Base-by-base conservation (phyloP, 2,329 filamentous ascomycete genomes). In the Neopestalotiopsis sp. region DNA sequence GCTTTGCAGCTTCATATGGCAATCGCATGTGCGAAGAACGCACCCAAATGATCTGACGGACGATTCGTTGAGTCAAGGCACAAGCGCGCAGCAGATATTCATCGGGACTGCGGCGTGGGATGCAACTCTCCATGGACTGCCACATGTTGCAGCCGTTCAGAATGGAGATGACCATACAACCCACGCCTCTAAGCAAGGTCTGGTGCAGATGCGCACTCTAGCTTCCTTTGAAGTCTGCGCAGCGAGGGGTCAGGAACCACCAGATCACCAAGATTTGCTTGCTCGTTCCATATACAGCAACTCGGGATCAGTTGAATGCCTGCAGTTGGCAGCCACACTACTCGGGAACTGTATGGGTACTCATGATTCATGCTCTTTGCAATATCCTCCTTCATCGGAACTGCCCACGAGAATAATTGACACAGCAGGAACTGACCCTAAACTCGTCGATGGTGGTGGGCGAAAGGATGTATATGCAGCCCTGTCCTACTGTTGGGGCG, bases 141-240 rank as follows among this genome's bases (percentile, higher is more conserved):
- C 68, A 17, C 66, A 69, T 57, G n/a, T 67, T 42, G 30, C 56
- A 14, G 61, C 56, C n/a, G 45, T 59, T 53, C 65, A 65, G 61
- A 14, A 65, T 5, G 53, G 68, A 45, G 59, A 67, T 57, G 64
- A 59, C 49, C 49, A 56, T 24, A 24, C 17, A 10, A 24, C 6
- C 49, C 49, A 24, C 49, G 24, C 5, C 24, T 56, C 49, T 14
- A 56, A 56, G 49, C 24, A 38, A 38, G 34, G 34, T 5, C 34
- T 56, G 38, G 59, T 61, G 6, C 59, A 40, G 14, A 28, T 65
- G 10, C 65, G 68, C 53, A 63, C 65, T 64, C 28, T 67, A 5
- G 65, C 65, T 4, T 69, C 49, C 12, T 67, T 67, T 40, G 65
- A 69, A 20, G 68, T 69, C 14, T 69, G 68, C 32, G 68, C 65